Evolutionary conservation across 768 basidiomycete species (phyloP), one percentile per base, ranked within the genome.

Genomic region (Mycena indigotica): DNA sequence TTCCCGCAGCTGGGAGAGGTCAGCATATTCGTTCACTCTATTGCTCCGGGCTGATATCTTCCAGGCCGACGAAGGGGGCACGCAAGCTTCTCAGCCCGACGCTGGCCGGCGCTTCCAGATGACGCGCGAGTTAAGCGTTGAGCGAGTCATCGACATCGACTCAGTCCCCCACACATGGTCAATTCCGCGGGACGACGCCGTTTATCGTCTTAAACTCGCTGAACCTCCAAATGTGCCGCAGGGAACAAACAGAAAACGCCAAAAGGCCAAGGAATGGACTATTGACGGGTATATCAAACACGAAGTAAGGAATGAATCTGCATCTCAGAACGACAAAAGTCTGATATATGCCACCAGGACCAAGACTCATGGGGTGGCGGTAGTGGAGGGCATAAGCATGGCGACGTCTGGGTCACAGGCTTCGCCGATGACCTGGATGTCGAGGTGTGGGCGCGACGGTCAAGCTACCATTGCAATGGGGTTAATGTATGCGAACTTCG

Each of bases 401-500:
- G 57, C 16, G 57, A 58, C 26, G 30, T 19, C 2, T 0, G 13
- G 1, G 52, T 41, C 28, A 4, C 0, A 5, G 45, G 45, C 5
- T 38, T 53, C 12, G 28, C 28, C 3, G 16, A 30, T 4, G 48
- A 54, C 12, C 39, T 17, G 3, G 28, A 12, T 1, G 8, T 46
- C 5, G 15, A 13, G 19, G 12, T 58, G 8, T 12, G 2, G 3
- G 45, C 50, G 15, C 50, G 51, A 5, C 57, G 45, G 4, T n/a
- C 17, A 3, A 16, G 53, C 15, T n/a, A 46, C 5, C 3, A 21
- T 1, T 58, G 57, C 52, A 58, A 58, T 17, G 57, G 57, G 1
- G 45, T 58, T 16, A 12, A 39, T 1, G 48, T 44, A 10, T 58
- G 57, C 29, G 45, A 53, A 5, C 24, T n/a, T 53, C n/a, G 57